Conservation (phyloP, 352 stramenopile species). For the Phytophthora sp. region DNA sequence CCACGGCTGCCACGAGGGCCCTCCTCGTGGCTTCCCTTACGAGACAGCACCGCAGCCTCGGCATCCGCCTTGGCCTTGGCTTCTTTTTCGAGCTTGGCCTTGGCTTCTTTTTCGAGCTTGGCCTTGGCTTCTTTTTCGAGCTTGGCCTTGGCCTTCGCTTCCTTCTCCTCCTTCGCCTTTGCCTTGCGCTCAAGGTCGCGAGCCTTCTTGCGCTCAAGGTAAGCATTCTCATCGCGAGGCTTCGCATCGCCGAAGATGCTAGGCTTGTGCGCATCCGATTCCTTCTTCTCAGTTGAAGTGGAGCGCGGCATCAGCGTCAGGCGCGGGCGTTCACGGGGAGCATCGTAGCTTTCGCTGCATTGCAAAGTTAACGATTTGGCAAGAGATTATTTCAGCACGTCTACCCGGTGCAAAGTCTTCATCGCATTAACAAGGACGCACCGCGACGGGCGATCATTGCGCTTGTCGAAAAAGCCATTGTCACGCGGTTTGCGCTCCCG, state of each 20-base stretch:
- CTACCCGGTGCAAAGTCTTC: no score
- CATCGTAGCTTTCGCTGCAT: slow-evolving; percentile 30
- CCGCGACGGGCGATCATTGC: slow-evolving; percentile 47
- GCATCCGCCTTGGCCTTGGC: slow-evolving; percentile 28
- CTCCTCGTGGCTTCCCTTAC: slow-evolving; percentile 32
- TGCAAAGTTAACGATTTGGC: no score
- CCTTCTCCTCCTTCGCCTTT: slow-evolving; percentile 37
- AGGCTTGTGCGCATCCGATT: slow-evolving; percentile 43
- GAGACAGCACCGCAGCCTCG: slow-evolving; percentile 8
- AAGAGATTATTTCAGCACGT: no score
- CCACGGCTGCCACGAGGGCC: slow-evolving; percentile 38
- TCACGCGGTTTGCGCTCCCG: slow-evolving; percentile 56
- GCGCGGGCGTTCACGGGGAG: slow-evolving; percentile 56
- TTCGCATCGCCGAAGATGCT: slow-evolving; percentile 90
- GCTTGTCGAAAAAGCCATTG: slow-evolving; percentile 58
- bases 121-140: background rate
- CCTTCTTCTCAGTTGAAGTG: slow-evolving; percentile 43
- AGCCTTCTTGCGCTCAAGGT: slow-evolving; percentile 72
- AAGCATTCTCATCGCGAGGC: slow-evolving; percentile 72
- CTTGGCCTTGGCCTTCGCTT: slow-evolving; percentile 22
- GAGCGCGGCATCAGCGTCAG: slow-evolving; percentile 67
- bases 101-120: slow-evolving; percentile 11
- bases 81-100: slow-evolving; percentile 22
- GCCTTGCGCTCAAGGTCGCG: slow-evolving; percentile 36
- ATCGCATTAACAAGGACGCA: no score